Conservation (phyloP, 129 eudicot species). For the Mikania micrantha region DNA sequence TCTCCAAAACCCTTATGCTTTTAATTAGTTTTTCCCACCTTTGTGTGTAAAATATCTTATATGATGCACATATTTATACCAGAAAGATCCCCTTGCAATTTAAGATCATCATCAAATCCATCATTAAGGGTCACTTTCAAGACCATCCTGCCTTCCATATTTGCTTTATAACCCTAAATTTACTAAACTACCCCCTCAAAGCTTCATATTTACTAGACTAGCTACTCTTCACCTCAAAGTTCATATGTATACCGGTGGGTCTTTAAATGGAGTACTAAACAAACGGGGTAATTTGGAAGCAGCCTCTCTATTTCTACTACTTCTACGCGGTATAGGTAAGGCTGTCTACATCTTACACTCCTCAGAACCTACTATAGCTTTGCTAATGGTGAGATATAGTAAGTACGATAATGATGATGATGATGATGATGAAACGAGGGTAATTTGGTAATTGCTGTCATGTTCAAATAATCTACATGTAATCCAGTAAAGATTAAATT, state of each 20-base stretch:
- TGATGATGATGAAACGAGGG: conserved; percentile 1
- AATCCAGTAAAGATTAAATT: conserved; percentile 6
- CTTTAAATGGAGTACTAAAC: background rate
- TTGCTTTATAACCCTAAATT: conserved; percentile 15
- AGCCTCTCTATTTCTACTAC: too few species aligned
- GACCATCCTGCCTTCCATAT: conserved; percentile 20
- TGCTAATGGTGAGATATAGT: too few species aligned
- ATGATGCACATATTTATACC: conserved; percentile 61
- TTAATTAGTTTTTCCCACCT: conserved; percentile 7
- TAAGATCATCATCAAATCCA: conserved; percentile 18
- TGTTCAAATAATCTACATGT: conserved; percentile 23
- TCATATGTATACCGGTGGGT: background rate
- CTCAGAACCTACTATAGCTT: too few species aligned
- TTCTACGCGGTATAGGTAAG: too few species aligned
- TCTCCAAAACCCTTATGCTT: conserved; percentile 44
- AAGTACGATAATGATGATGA: too few species aligned
- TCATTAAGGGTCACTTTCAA: conserved; percentile 26
- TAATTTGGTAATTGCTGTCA: conserved; percentile 3
- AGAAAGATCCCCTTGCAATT: conserved; percentile 2
- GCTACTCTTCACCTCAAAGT: conserved; percentile 15
- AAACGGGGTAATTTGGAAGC: background rate
- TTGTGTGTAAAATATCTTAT: conserved; percentile 44
- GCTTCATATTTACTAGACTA: conserved; percentile 20
- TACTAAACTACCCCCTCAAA: conserved; percentile 12
- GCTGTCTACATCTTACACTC: too few species aligned